Evolutionary conservation across 805 yeast species (phyloP).

Genomic region (Wickerhamiella sorbophila): DNA sequence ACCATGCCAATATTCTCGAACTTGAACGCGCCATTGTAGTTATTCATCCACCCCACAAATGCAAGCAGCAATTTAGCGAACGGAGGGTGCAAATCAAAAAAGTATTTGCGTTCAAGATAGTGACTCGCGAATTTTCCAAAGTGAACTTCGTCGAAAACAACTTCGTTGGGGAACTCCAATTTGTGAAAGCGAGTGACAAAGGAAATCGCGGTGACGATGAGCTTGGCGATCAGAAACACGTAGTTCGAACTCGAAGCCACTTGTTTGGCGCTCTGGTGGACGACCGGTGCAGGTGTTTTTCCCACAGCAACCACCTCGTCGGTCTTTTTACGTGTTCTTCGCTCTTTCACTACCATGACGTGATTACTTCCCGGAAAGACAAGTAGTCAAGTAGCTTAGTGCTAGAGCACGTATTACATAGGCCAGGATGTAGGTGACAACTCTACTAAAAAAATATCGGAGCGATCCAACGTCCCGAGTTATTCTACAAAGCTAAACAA

Average conservation of each 20-base stretch:
- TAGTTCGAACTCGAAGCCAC: neutral
- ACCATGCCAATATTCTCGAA: slow-evolving; percentile 62
- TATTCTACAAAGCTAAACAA: no score
- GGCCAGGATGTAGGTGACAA: no score
- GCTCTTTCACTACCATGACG: no score
- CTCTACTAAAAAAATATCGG: no score
- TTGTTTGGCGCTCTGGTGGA: no score
- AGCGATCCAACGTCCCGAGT: no score
- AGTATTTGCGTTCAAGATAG: slow-evolving; percentile 75
- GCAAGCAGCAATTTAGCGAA: slow-evolving; percentile 89
- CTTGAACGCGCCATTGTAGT: slow-evolving; percentile 76
- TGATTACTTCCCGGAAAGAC: no score
- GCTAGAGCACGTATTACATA: no score
- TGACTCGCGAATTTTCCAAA: slow-evolving; percentile 94
- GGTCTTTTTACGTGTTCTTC: no score
- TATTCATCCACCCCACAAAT: slow-evolving; percentile 70
- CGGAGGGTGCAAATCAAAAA: slow-evolving; percentile 97
- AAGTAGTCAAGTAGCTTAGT: no score
- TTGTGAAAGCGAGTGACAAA: slow-evolving; percentile 60
- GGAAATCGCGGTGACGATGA: slow-evolving; percentile 37
- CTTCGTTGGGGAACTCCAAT: slow-evolving; percentile 75
- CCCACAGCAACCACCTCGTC: no score
- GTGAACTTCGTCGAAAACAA: slow-evolving; percentile 86
- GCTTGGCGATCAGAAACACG: slow-evolving; percentile 4
- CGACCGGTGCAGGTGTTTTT: no score